phyloP scores from a whole-genome alignment of 1,284 basidiomycete genomes.

The Pseudozyma sp. region DNA sequence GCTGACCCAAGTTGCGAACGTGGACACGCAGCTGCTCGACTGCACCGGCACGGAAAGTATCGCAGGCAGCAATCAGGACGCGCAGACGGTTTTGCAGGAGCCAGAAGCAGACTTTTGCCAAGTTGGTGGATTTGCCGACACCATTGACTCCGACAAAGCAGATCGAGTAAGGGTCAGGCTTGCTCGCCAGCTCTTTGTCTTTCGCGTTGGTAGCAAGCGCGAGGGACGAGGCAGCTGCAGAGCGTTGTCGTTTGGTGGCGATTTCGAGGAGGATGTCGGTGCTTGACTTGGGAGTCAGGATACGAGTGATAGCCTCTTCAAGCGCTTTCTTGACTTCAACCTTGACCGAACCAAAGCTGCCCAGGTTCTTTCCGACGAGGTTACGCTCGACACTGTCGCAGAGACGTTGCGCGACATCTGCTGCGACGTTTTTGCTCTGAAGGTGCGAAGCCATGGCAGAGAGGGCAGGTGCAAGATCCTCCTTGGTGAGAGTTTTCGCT shows the following conservation, averaged over 20 bases:
- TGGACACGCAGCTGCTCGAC: constrained; percentile 98
- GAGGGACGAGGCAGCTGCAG: constrained; percentile 45
- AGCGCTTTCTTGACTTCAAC: constrained; percentile 86
- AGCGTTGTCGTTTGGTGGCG: constrained; percentile 70
- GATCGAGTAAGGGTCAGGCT: constrained; percentile 86
- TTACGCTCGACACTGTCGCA: constrained; percentile 91
- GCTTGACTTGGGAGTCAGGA: constrained; percentile 94
- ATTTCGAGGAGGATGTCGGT: constrained; percentile 88
- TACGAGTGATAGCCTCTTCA: constrained; percentile 87
- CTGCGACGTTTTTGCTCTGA: constrained; percentile 98
- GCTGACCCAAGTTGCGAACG: constrained; percentile 90
- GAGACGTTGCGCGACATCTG: constrained; percentile 91
- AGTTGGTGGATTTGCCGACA: constrained; percentile 97
- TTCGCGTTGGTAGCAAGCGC: constrained; percentile 67
- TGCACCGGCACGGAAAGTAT: constrained; percentile 97
- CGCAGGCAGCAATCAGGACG: constrained; percentile 97
- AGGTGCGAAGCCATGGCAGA: constrained; percentile 96
- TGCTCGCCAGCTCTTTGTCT: constrained; percentile 70
- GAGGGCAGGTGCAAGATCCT: constrained; percentile 87
- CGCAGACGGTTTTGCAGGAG: constrained; percentile 91
- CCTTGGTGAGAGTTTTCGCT: constrained; percentile 81
- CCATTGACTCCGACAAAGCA: constrained; percentile 99
- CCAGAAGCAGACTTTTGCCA: constrained; percentile 99
- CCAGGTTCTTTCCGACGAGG: constrained; percentile 79
- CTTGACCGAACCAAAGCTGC: constrained; percentile 74